These are phyloP conservation scores for Trichoderma simmonsii DNA, from an alignment of 2,329 filamentous ascomycete species.

Conservation along the genomic window DNA sequence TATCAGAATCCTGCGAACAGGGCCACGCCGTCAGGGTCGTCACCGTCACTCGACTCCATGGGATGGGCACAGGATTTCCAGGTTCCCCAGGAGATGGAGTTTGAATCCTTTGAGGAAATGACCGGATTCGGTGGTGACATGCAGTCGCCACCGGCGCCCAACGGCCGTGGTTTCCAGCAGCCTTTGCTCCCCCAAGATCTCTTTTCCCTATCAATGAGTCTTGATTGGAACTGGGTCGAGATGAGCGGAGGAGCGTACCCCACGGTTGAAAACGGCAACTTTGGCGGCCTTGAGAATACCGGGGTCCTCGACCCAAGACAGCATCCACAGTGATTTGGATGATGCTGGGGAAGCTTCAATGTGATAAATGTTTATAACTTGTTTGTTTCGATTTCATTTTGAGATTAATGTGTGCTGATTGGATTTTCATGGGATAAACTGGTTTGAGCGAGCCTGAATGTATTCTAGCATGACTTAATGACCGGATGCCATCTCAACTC, in stretches of 20 bases:
- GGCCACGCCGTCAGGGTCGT: conserved; percentile 28
- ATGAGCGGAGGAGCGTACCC: conserved; percentile 65
- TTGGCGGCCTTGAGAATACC: conserved; percentile 26
- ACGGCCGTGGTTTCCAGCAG: conserved; percentile 62
- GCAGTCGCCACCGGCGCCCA: conserved; percentile 34
- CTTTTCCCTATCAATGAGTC: conserved; percentile 92
- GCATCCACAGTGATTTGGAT: neutral
- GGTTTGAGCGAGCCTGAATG: neutral
- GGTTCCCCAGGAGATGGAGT: conserved; percentile 40
- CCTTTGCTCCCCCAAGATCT: conserved; percentile 89
- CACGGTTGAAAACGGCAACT: conserved; percentile 61
- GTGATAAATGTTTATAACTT: neutral
- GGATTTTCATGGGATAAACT: neutral
- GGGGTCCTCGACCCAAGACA: neutral
- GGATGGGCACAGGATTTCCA: conserved; percentile 49
- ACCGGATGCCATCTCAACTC: neutral
- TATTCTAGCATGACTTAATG: neutral
- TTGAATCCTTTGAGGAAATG: conserved; percentile 40
- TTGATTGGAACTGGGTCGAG: conserved; percentile 82
- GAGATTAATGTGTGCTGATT: neutral
- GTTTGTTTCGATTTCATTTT: neutral
- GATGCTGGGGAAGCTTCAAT: neutral
- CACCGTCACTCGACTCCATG: conserved; percentile 43
- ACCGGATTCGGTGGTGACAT: conserved; percentile 41
- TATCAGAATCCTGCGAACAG: conserved; percentile 28